Evolutionary conservation across 1,284 basidiomycete species (phyloP).

Genomic region (Neolentinus lepideus): DNA sequence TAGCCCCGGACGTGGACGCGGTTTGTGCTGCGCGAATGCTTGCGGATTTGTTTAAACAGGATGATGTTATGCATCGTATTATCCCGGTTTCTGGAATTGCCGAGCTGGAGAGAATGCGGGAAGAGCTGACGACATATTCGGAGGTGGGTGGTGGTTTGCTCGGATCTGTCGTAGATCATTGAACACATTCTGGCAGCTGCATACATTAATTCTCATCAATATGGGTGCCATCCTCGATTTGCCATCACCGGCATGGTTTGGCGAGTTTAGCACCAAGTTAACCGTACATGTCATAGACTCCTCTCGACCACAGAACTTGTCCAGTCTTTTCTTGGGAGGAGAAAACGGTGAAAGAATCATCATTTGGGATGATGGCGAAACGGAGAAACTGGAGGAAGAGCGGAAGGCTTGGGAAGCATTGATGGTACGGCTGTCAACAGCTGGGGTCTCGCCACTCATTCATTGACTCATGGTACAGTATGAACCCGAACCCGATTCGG

Average conservation of each 20-base stretch:
- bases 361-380: constrained; percentile 88
- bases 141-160: constrained; percentile 47
- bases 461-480: constrained; percentile 36
- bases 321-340: constrained; percentile 78
- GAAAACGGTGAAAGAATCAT: constrained; percentile 66
- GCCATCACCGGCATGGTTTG: constrained; percentile 68
- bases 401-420: constrained; percentile 74
- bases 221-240: constrained; percentile 89
- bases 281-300: constrained; percentile 94
- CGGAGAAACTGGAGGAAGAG: constrained; percentile 56
- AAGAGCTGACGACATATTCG: constrained; percentile 59
- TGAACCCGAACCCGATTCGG: constrained; percentile 66
- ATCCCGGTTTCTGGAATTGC: constrained; percentile 89
- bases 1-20: constrained; percentile 86
- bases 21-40: constrained; percentile 88
- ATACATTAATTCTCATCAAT: constrained; percentile 88
- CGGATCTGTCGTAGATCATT: background rate
- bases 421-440: constrained; percentile 45
- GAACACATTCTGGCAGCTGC: constrained; percentile 50
- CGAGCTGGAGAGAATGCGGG: constrained; percentile 59
- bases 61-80: constrained; percentile 88
- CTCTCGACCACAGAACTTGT: constrained; percentile 85
- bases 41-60: constrained; percentile 85
- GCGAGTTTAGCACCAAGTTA: constrained; percentile 50
- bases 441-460: background rate